Evolutionary conservation across 1,139 yeast genomes (phyloP), one percentile per base, ranked within the genome.

Genomic region (Pichia sp.): DNA sequence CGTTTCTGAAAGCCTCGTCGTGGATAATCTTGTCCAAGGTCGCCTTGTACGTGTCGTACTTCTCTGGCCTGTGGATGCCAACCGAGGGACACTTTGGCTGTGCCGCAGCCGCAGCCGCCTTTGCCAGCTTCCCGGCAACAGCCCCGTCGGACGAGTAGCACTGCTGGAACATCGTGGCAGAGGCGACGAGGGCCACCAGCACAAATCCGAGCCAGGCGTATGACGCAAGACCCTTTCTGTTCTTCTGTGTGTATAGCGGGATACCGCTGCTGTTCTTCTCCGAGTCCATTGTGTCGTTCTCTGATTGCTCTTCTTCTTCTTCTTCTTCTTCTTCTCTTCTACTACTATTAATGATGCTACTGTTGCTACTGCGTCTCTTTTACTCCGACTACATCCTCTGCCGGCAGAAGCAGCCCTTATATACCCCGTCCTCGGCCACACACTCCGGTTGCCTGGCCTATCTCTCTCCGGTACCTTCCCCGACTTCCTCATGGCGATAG

Each of bases 1-100:
- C 57, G 31, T 68, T 62, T 59, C 76, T 68, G 64, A 72, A 79
- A 1, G 61, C 52, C 42, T 67, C 67, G 60, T 74, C 77, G 46
- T 70, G 48, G 3, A 67, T 49, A 7, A 66, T 65, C 31, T 55
- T 58, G 4, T 54, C 46, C 14, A 69, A 48, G 0, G 65, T 49
- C 0, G 51, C 50, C 27, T 53, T 48, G 34, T 63, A 58, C 1
- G 48, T 4, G 3, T 55, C 55, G 49, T 61, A 68, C 6, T 56
- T 54, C 1, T 60, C 45, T 7, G 71, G 70, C 52, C 63, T 52
- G 38, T 64, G 56, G 36, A 61, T 63, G 10, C 59, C 66, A 20
- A 60, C 62, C 30, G 58, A 49, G n/a, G 64, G 68, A 50, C 68
- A 64, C 17, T 41, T 27, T 10, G 57, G 53, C 12, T 38, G 14